Evolutionary conservation across 1,284 basidiomycete genomes (phyloP).

Genomic region (Cryptococcus floricola): DNA sequence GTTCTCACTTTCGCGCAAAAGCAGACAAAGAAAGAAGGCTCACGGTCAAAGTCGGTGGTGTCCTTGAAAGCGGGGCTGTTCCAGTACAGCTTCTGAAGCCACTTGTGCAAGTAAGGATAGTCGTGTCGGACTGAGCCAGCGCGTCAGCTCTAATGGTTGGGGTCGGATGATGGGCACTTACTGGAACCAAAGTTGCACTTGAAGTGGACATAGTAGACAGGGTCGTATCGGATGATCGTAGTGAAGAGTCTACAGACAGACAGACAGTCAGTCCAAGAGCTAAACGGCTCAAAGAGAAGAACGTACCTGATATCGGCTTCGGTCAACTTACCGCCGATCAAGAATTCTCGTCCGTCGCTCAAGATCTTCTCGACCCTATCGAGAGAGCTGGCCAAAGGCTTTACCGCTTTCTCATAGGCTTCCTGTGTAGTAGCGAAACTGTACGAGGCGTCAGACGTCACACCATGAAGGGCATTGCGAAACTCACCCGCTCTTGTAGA

Average conservation of each 20-base stretch:
- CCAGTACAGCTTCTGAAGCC: slow-evolving; percentile 91
- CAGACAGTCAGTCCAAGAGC: slow-evolving; percentile 7
- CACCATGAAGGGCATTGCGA: too few relatives aligned
- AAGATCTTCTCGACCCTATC: slow-evolving; percentile 78
- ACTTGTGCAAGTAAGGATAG: slow-evolving; percentile 74
- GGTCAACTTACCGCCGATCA: slow-evolving; percentile 75
- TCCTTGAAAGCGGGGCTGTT: slow-evolving; percentile 80
- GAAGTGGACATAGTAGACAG: slow-evolving; percentile 87
- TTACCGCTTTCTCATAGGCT: slow-evolving; percentile 76
- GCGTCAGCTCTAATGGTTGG: not conserved
- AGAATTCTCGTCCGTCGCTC: slow-evolving; percentile 66
- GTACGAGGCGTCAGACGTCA: slow-evolving; percentile 26
- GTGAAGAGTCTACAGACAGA: slow-evolving; percentile 65
- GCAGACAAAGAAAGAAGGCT: slow-evolving; percentile 15
- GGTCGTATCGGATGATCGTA: slow-evolving; percentile 78
- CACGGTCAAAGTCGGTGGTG: slow-evolving; percentile 71
- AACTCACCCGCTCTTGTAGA: slow-evolving; percentile 58
- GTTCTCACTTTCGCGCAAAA: not conserved
- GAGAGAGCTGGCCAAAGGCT: slow-evolving; percentile 67
- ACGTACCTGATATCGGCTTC: slow-evolving; percentile 73
- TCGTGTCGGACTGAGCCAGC: slow-evolving; percentile 54
- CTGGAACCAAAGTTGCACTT: slow-evolving; percentile 80
- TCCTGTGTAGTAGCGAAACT: slow-evolving; percentile 81
- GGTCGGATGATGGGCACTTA: slow-evolving; percentile 17
- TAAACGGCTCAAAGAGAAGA: not conserved